phyloP scores from a whole-genome alignment of 805 yeast species.

The Lachancea fermentati region DNA sequence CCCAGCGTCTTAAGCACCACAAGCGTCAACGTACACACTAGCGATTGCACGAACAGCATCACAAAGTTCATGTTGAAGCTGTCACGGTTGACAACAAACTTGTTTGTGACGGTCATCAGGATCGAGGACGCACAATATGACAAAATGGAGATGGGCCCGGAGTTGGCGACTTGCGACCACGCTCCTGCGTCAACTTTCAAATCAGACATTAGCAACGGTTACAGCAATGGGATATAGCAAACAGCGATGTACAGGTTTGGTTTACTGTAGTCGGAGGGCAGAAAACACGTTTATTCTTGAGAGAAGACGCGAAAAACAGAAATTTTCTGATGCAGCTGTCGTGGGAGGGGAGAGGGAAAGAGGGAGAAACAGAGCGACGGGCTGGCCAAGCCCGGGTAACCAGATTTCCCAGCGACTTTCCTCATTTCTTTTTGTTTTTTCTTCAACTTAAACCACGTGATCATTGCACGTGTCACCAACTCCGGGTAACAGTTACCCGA shows the following conservation, averaged over 20 bases:
- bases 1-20: conserved; percentile 66
- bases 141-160: conserved; percentile 59
- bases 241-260: not conserved
- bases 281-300: not conserved
- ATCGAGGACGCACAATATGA: conserved; percentile 92
- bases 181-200: conserved; percentile 23
- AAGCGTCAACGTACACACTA: conserved; percentile 74
- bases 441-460: not conserved
- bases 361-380: not conserved
- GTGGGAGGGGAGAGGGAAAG: no score
- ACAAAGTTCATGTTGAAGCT: conserved; percentile 81
- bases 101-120: conserved; percentile 95
- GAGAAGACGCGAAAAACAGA: not conserved
- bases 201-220: conserved; percentile 24
- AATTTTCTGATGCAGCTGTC: not conserved
- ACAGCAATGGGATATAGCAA: not conserved
- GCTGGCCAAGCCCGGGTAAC: not conserved
- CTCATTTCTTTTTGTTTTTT: no score
- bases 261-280: not conserved
- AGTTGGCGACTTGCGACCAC: conserved; percentile 36
- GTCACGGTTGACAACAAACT: conserved; percentile 74
- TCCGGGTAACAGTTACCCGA: no score
- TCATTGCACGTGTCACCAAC: no score
- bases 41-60: conserved; percentile 80
- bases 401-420: not conserved